phyloP scores from a whole-genome alignment of 2,329 filamentous ascomycete species.

The Fusarium concolor region DNA sequence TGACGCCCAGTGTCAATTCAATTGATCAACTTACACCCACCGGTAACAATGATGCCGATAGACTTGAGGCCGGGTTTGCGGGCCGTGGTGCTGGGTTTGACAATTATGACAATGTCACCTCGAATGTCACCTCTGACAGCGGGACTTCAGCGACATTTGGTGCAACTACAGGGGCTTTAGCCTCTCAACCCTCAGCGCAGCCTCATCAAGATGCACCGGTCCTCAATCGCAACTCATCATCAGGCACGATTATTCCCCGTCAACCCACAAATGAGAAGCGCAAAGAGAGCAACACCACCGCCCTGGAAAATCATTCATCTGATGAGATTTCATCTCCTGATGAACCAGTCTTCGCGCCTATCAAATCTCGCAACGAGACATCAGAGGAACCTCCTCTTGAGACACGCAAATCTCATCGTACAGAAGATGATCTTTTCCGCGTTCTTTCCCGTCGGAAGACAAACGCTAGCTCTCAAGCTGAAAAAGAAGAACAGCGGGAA shows the following conservation, averaged over 20 bases:
- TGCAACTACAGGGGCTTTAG: not conserved
- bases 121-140: conserved; percentile 1
- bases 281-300: not conserved
- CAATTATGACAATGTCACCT: too few relatives aligned
- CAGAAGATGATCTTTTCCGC: conserved; percentile 65
- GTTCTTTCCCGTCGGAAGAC: conserved; percentile 63
- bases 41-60: conserved; percentile 2
- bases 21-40: conserved; percentile 18
- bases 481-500: conserved; percentile 54
- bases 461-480: conserved; percentile 44
- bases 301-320: too few relatives aligned
- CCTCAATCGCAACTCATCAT: conserved; percentile 14
- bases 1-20: conserved; percentile 39
- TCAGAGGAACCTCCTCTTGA: conserved; percentile 35
- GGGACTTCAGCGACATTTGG: conserved; percentile 10
- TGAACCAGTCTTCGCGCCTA: conserved; percentile 42
- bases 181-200: too few relatives aligned
- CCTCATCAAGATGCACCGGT: not conserved
- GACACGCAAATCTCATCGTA: conserved; percentile 47
- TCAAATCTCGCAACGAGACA: conserved; percentile 43
- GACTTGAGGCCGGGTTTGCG: conserved; percentile 32
- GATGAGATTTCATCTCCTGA: conserved; percentile 1
- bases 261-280: not conserved
- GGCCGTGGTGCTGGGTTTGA: too few relatives aligned
- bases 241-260: conserved; percentile 19